These are phyloP conservation scores for Sphaerosporella brunnea DNA, from an alignment of 495 filamentous ascomycete species.

Conservation along the genomic window DNA sequence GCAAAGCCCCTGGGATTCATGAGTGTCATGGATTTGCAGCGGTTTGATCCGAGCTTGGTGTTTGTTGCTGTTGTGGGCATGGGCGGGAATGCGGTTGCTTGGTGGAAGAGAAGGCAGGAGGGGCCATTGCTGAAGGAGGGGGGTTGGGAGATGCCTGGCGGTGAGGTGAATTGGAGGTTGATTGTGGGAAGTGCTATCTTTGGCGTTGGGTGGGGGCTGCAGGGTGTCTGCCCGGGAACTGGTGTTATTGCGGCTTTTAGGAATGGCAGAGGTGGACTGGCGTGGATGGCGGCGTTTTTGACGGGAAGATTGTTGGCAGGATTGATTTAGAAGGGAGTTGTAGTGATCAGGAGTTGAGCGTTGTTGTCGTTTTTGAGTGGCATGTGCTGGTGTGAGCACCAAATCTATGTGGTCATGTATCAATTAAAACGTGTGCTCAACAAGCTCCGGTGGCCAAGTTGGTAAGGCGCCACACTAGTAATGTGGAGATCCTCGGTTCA, in stretches of 20 bases:
- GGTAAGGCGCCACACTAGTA: too few species aligned
- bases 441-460: too few species aligned
- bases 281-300: slow-evolving; percentile 35
- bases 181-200: slow-evolving; percentile 35
- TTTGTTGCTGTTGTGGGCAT: slow-evolving; percentile 37
- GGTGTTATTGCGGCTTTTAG: slow-evolving; percentile 33
- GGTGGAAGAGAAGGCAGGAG: slow-evolving; percentile 14
- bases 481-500: too few species aligned
- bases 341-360: too few species aligned
- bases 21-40: slow-evolving; percentile 26
- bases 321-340: too few species aligned
- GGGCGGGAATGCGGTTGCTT: slow-evolving; percentile 16
- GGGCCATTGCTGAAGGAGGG: slow-evolving; percentile 30
- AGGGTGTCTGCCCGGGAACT: slow-evolving; percentile 40
- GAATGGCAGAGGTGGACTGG: slow-evolving; percentile 35
- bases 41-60: slow-evolving; percentile 35
- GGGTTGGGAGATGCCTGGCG: slow-evolving; percentile 35
- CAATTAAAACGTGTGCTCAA: too few species aligned
- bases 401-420: too few species aligned
- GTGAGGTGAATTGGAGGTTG: slow-evolving; percentile 39
- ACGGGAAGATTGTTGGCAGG: slow-evolving; percentile 28
- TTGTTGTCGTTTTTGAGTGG: too few species aligned
- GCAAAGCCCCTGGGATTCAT: slow-evolving; percentile 39
- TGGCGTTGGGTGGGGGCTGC: slow-evolving; percentile 39
- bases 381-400: too few species aligned